These are phyloP conservation scores for Brassica incana DNA, from an alignment of 345 rosid genomes.

Conservation along the genomic window DNA sequence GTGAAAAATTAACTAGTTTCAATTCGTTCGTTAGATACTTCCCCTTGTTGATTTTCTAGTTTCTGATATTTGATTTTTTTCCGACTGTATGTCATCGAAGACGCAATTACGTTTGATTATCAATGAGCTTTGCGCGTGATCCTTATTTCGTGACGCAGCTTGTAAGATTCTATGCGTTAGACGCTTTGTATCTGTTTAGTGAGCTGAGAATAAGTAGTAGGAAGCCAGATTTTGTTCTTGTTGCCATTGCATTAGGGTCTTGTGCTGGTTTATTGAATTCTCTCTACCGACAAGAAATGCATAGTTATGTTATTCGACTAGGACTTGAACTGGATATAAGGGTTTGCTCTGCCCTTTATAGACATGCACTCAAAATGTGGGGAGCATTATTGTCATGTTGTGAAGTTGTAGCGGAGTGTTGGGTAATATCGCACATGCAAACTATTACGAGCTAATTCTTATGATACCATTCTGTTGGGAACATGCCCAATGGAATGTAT, in stretches of 20 bases:
- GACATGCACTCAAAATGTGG: slow-evolving; percentile 86
- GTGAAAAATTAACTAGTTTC: slow-evolving; percentile 8
- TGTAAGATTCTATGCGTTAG: slow-evolving; percentile 51
- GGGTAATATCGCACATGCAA: too few species aligned
- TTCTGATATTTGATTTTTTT: not conserved
- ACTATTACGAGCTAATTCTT: too few species aligned
- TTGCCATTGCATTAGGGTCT: slow-evolving; percentile 55
- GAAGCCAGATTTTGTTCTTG: slow-evolving; percentile 58
- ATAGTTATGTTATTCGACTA: slow-evolving; percentile 55
- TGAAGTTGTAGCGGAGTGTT: slow-evolving; percentile 48
- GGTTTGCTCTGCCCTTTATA: slow-evolving; percentile 66
- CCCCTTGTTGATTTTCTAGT: not conserved
- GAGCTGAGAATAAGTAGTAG: slow-evolving; percentile 48
- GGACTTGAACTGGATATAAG: slow-evolving; percentile 58
- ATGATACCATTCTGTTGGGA: too few species aligned
- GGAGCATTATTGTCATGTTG: slow-evolving; percentile 85
- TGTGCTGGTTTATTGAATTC: slow-evolving; percentile 56
- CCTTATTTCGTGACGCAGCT: slow-evolving; percentile 71
- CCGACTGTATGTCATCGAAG: slow-evolving; percentile 19
- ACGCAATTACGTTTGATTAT: slow-evolving; percentile 41
- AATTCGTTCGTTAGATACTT: not conserved
- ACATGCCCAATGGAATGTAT: too few species aligned
- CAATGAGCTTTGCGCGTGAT: slow-evolving; percentile 48
- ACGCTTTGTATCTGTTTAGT: slow-evolving; percentile 48
- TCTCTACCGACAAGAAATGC: slow-evolving; percentile 54